These are phyloP conservation scores for Triticum dicoccoides DNA, from an alignment of 176 grass and related monocot species.

Conservation along the genomic window DNA sequence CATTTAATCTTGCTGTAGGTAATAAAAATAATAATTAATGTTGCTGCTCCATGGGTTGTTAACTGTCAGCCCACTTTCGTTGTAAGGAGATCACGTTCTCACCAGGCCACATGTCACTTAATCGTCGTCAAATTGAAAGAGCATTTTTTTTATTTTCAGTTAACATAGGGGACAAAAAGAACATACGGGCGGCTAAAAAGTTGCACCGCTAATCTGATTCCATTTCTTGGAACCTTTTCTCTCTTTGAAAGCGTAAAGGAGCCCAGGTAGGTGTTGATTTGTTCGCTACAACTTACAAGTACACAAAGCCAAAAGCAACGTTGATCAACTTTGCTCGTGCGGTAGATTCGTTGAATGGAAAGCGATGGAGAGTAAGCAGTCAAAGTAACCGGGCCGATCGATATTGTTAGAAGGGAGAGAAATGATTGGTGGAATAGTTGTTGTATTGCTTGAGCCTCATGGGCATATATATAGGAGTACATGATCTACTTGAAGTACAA, in stretches of 20 bases:
- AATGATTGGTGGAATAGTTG: too few species aligned
- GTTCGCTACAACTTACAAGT: not conserved
- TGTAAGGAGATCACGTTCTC: too few species aligned
- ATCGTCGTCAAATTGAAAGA: not conserved
- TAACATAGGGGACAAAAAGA: constrained; percentile 4
- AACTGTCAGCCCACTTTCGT: not conserved
- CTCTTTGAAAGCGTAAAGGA: not conserved
- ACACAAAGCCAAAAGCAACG: not conserved
- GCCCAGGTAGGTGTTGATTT: constrained; percentile 2
- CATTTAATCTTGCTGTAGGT: too few species aligned
- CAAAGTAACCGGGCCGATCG: not conserved
- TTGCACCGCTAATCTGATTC: not conserved
- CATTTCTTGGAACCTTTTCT: not conserved
- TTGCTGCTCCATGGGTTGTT: not conserved
- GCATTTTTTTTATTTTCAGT: not conserved
- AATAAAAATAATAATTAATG: too few species aligned
- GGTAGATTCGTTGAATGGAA: constrained; percentile 6
- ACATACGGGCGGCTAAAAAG: not conserved
- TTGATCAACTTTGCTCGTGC: constrained; percentile 8
- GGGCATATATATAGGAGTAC: too few species aligned
- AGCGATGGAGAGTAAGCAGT: not conserved
- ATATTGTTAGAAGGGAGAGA: too few species aligned
- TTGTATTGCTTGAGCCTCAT: too few species aligned
- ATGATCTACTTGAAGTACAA: too few species aligned
- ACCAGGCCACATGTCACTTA: not conserved